Conservation (phyloP, 805 yeast species). For the Teunomyces cretensis region DNA sequence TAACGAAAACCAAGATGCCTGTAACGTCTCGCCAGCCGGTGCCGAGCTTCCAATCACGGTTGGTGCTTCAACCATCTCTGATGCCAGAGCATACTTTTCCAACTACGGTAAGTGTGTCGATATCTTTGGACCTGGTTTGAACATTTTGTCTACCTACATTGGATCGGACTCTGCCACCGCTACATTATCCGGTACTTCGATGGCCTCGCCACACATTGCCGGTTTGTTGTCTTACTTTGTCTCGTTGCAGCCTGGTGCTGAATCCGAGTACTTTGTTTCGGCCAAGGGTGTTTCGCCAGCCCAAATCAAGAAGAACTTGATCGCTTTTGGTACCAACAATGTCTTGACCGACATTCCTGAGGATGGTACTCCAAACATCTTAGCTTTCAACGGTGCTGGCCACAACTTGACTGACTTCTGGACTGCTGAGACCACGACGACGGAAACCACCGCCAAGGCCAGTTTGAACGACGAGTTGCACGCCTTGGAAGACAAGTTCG, state of each 20-base stretch:
- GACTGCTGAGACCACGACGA: slow-evolving; percentile 18
- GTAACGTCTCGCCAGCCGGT: slow-evolving; percentile 59
- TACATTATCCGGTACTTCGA: slow-evolving; percentile 59
- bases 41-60: slow-evolving; percentile 56
- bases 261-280: slow-evolving; percentile 45
- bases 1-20: slow-evolving; percentile 60
- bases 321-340: slow-evolving; percentile 51
- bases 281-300: slow-evolving; percentile 49
- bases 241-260: slow-evolving; percentile 53
- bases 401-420: slow-evolving; percentile 52
- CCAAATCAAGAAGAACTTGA: slow-evolving; percentile 53
- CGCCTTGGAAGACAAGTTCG: slow-evolving; percentile 19
- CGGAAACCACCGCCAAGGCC: not conserved
- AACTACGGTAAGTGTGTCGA: slow-evolving; percentile 56
- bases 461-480: not conserved
- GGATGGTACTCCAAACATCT: slow-evolving; percentile 53
- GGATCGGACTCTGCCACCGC: slow-evolving; percentile 52
- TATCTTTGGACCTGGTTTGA: slow-evolving; percentile 56
- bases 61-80: slow-evolving; percentile 47
- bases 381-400: slow-evolving; percentile 64
- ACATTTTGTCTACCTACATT: slow-evolving; percentile 55
- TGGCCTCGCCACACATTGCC: slow-evolving; percentile 62
- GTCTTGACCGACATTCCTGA: slow-evolving; percentile 45
- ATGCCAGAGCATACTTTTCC: slow-evolving; percentile 51
- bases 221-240: slow-evolving; percentile 57